phyloP scores from a whole-genome alignment of 768 basidiomycete species.

The Coprinellus aureogranulatus region DNA sequence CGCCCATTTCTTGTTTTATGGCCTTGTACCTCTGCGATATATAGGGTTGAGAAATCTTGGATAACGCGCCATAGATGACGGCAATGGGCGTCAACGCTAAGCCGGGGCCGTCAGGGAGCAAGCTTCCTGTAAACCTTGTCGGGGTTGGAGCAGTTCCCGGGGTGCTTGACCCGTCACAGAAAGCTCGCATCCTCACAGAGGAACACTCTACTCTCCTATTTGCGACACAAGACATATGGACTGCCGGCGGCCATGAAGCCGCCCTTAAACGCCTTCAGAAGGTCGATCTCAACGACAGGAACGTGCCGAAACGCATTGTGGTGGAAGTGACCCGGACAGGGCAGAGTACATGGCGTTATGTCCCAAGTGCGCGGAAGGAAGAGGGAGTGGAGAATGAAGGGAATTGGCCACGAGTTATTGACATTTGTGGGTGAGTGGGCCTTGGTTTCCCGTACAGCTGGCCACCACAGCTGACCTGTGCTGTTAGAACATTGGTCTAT shows the following conservation, averaged over 20 bases:
- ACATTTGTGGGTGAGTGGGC: constrained; percentile 64
- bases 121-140: constrained; percentile 2
- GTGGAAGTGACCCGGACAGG: constrained; percentile 63
- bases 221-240: constrained; percentile 69
- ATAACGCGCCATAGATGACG: not conserved
- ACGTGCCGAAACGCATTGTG: constrained; percentile 68
- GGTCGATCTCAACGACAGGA: constrained; percentile 42
- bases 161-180: constrained; percentile 61
- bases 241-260: constrained; percentile 46
- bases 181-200: constrained; percentile 56
- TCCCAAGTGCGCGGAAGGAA: constrained; percentile 63
- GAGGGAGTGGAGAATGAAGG: constrained; percentile 66
- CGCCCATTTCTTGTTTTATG: no score
- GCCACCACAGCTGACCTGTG: not conserved
- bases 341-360: constrained; percentile 68
- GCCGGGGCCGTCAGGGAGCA: not conserved
- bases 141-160: constrained; percentile 54
- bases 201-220: constrained; percentile 64
- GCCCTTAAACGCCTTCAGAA: constrained; percentile 32
- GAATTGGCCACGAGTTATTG: constrained; percentile 62
- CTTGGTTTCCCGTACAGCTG: constrained; percentile 2
- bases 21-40: not conserved
- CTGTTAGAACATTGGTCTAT: constrained; percentile 42
- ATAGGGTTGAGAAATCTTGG: not conserved
- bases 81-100: not conserved